Evolutionary conservation across 225 moss, liverwort and hornwort genomes (phyloP), one percentile per base, ranked within the genome.

Genomic region (Marchantia polymorpha): DNA sequence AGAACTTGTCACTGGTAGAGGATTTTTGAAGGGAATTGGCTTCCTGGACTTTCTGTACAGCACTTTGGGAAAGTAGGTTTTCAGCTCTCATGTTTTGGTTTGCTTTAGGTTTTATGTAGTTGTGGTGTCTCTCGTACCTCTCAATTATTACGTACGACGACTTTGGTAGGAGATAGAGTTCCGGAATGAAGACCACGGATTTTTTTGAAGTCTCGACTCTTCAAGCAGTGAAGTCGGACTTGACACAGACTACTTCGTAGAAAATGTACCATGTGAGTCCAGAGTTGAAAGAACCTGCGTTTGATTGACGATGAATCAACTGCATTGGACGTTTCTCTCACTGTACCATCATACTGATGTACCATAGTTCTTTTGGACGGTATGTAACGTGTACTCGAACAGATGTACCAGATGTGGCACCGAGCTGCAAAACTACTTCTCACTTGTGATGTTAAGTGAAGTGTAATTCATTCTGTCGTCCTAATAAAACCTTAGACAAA

Each of bases 1-100:
- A 73, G 99, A 99, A 86, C 79, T 94, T 67, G 83, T 99, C 30
- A 89, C 91, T 58, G 99, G 99, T 12, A 90, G 95, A 83, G 99
- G 99, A 2, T 95, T 99, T 75, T 76, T 99, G 83, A 91, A 91
- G 84, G 99, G 99, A 3, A 83, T 92, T 23, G 95, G 99, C 17
- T 94, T 99, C 83, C 82, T 99, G n/a, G 99, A 99, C 85, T 99
- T 99, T 30, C 73, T 99, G 16, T 99, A 99, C 88, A 84, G 39
- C 22, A 56, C 54, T 17, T 55, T 68, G 11, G 78, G 78, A 29
- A 79, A 55, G 50, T 77, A 77, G 75, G 75, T 74, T 12, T 23
- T 73, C 0, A 8, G 1, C 52, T 23, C 5, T 51, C 17, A 53
- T 16, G 58, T 16, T 17, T 4, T 75, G 54, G 75, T 17, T 0